A percentile compares a stretch with the other conserved stretches of the same genome.
Evolutionary conservation across 2,329 filamentous ascomycete genomes (phyloP).

Genomic region (Xylariaceae sp.): DNA sequence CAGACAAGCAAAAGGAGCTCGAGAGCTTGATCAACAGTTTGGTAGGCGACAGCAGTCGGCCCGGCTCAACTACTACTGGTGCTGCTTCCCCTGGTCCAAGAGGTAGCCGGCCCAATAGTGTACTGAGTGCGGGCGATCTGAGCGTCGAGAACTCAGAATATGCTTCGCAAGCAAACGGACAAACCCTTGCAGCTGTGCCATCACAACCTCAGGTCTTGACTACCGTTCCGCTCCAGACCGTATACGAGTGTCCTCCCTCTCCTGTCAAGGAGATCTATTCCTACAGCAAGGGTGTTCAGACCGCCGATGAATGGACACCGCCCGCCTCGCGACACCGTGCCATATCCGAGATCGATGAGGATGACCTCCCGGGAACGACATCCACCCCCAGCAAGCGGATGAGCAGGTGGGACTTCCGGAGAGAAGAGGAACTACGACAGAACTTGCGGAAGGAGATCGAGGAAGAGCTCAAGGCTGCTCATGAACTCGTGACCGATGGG

Average conservation of each 20-base stretch:
- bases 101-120: slow-evolving; percentile 79
- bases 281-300: slow-evolving; percentile 97
- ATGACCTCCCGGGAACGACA: slow-evolving; percentile 50
- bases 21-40: slow-evolving; percentile 82
- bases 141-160: slow-evolving; percentile 71
- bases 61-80: slow-evolving; percentile 61
- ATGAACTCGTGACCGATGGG: slow-evolving; percentile 53
- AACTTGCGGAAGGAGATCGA: slow-evolving; percentile 86
- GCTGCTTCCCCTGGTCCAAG: slow-evolving; percentile 62
- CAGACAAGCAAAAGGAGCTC: slow-evolving; percentile 69
- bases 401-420: slow-evolving; percentile 73
- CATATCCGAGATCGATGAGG: slow-evolving; percentile 58
- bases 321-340: slow-evolving; percentile 49
- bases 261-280: slow-evolving; percentile 82
- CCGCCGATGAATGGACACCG: slow-evolving; percentile 67
- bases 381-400: slow-evolving; percentile 66
- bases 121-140: slow-evolving; percentile 75
- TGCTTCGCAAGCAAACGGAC: slow-evolving; percentile 42
- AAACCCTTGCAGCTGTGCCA: slow-evolving; percentile 28
- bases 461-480: slow-evolving; percentile 76
- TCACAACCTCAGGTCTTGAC: slow-evolving; percentile 63
- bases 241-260: slow-evolving; percentile 75
- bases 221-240: slow-evolving; percentile 67
- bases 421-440: slow-evolving; percentile 84
- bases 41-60: slow-evolving; percentile 68